Evolutionary conservation across 352 stramenopile genomes (phyloP).

Genomic region (Globisporangium cylindrosporum): DNA sequence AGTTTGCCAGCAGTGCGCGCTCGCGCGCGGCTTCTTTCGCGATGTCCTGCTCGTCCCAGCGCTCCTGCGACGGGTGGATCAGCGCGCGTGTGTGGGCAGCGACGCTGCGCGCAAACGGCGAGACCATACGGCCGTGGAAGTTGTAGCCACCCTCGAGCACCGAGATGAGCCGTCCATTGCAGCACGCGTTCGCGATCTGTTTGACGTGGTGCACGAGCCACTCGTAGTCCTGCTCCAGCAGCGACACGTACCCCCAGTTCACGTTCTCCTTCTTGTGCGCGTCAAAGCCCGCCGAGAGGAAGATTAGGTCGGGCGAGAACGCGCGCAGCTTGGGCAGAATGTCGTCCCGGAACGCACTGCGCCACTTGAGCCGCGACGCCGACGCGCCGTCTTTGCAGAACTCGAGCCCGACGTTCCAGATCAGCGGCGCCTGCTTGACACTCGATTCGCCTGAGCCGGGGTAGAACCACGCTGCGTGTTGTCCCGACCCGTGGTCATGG

Average conservation of each 20-base stretch:
- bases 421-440: slow-evolving; percentile 37
- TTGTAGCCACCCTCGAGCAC: slow-evolving; percentile 89
- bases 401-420: slow-evolving; percentile 65
- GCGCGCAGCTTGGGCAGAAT: slow-evolving; percentile 52
- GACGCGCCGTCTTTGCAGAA: slow-evolving; percentile 52
- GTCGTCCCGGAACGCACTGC: slow-evolving; percentile 64
- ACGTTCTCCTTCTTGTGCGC: slow-evolving; percentile 76
- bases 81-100: slow-evolving; percentile 66
- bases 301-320: slow-evolving; percentile 79
- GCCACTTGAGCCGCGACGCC: slow-evolving; percentile 70
- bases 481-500: slow-evolving; percentile 19
- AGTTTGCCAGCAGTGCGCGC: slow-evolving; percentile 43
- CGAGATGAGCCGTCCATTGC: slow-evolving; percentile 71
- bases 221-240: slow-evolving; percentile 85
- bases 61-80: slow-evolving; percentile 42
- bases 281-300: slow-evolving; percentile 80
- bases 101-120: slow-evolving; percentile 75
- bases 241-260: slow-evolving; percentile 75
- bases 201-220: slow-evolving; percentile 78
- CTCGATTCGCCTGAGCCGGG: slow-evolving; percentile 60
- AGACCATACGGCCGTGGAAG: slow-evolving; percentile 80
- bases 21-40: slow-evolving; percentile 54
- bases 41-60: slow-evolving; percentile 44
- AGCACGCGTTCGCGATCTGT: slow-evolving; percentile 67
- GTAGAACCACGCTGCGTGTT: slow-evolving; percentile 70